Conservation (phyloP, 768 basidiomycete species). For the Boletus reticulatus region DNA sequence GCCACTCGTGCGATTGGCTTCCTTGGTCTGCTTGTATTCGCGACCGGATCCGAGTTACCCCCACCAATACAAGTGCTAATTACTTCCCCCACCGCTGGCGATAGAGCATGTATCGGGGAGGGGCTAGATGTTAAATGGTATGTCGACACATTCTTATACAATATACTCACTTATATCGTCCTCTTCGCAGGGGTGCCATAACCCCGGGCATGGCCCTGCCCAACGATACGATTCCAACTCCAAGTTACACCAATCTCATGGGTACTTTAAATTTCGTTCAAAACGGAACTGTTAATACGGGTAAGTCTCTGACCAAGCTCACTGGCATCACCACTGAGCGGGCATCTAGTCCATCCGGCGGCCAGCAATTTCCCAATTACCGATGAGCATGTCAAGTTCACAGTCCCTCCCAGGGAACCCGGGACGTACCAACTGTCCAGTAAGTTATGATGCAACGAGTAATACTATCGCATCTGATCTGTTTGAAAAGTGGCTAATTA, state of each 20-base stretch:
- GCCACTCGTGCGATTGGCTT: not conserved
- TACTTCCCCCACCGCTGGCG: too few species aligned
- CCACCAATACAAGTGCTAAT: too few species aligned
- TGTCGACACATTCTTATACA: not conserved
- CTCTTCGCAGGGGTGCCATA: conserved; percentile 14
- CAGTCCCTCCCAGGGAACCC: not conserved
- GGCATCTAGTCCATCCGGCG: conserved; percentile 20
- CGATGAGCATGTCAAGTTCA: too few species aligned
- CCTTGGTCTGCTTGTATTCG: conserved; percentile 13
- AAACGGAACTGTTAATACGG: conserved; percentile 16
- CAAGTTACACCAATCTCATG: too few species aligned
- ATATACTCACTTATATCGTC: too few species aligned
- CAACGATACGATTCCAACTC: too few species aligned
- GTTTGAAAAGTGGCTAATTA: conserved; percentile 30
- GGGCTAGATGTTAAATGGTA: conserved; percentile 19
- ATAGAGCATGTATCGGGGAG: too few species aligned
- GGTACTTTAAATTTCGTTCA: conserved; percentile 19
- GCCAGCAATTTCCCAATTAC: conserved; percentile 18
- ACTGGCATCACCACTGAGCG: conserved; percentile 2
- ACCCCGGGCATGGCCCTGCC: too few species aligned
- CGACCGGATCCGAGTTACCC: not conserved
- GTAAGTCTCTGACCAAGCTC: conserved; percentile 18
- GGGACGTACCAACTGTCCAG: conserved; percentile 35
- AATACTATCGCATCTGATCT: not conserved
- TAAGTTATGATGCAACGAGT: conserved; percentile 9